Evolutionary conservation across 495 filamentous ascomycete species (phyloP).

Genomic region (Daldinia bambusicola): DNA sequence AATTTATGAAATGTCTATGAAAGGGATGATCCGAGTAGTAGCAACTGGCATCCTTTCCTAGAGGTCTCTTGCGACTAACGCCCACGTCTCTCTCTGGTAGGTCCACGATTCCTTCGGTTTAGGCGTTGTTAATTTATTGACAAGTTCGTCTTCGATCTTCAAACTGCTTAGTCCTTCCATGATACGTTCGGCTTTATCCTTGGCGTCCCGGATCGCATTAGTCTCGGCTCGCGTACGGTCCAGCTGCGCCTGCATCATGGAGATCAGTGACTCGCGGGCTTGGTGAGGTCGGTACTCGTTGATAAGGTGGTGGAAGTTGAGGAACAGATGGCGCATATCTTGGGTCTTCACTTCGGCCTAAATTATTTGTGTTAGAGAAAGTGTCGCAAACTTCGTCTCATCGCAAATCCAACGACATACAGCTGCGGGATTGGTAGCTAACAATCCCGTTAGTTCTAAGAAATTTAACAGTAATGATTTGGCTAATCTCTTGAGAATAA

Average conservation of each 20-base stretch:
- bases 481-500: conserved; percentile 79
- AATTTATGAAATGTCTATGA: neutral
- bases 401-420: conserved; percentile 45
- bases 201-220: conserved; percentile 74
- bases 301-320: conserved; percentile 89
- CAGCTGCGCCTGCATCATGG: conserved; percentile 91
- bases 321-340: conserved; percentile 79
- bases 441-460: conserved; percentile 77
- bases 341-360: conserved; percentile 70
- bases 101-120: conserved; percentile 27
- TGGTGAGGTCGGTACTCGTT: conserved; percentile 98
- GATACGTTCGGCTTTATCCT: conserved; percentile 74
- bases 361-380: conserved; percentile 17
- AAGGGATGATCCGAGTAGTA: neutral
- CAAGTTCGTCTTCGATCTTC: conserved; percentile 45
- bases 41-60: neutral
- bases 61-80: conserved; percentile 9
- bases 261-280: conserved; percentile 86
- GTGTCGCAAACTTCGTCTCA: neutral
- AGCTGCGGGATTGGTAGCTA: conserved; percentile 70
- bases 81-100: conserved; percentile 23
- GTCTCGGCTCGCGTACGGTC: conserved; percentile 80
- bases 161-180: conserved; percentile 70
- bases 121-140: conserved; percentile 22
- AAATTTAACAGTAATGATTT: conserved; percentile 88